A percentile compares a stretch with the other conserved stretches of the same genome.
phyloP scores from a whole-genome alignment of 148 eudicot species.

The Vaccinium vitisidaea region DNA sequence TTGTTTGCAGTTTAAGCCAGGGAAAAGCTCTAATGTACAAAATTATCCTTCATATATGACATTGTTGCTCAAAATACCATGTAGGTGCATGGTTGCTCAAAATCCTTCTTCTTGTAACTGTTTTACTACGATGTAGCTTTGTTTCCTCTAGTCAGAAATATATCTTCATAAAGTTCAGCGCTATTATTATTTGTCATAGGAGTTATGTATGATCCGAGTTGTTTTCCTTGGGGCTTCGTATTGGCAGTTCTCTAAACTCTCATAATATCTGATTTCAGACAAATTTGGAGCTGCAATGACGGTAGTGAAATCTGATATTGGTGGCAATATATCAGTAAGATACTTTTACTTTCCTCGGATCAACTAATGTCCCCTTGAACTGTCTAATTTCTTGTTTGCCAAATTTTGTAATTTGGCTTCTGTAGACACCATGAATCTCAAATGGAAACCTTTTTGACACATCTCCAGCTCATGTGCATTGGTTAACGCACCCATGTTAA shows the following conservation, averaged over 20 bases:
- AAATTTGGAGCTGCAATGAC: slow-evolving; percentile 87
- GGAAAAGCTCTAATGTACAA: background rate
- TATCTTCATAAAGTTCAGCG: background rate
- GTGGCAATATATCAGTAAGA: slow-evolving; percentile 72
- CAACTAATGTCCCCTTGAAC: background rate
- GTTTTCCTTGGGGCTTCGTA: background rate
- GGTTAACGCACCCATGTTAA: background rate
- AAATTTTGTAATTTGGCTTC: background rate
- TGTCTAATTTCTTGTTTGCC: background rate
- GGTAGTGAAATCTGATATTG: slow-evolving; percentile 81
- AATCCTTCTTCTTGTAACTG: background rate
- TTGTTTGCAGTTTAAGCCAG: background rate
- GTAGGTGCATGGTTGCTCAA: background rate
- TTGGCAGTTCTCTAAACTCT: background rate
- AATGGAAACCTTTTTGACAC: no score
- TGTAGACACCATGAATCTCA: background rate
- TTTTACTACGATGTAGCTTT: background rate
- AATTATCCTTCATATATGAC: background rate
- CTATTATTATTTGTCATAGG: background rate
- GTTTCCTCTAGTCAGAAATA: background rate
- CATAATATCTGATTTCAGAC: slow-evolving; percentile 39
- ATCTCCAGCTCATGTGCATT: no score
- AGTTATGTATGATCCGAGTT: background rate
- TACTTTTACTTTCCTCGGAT: background rate
- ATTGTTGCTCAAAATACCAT: background rate